Base-by-base conservation (phyloP, 1,139 yeast species). In the Taphrina flavorubra region DNA sequence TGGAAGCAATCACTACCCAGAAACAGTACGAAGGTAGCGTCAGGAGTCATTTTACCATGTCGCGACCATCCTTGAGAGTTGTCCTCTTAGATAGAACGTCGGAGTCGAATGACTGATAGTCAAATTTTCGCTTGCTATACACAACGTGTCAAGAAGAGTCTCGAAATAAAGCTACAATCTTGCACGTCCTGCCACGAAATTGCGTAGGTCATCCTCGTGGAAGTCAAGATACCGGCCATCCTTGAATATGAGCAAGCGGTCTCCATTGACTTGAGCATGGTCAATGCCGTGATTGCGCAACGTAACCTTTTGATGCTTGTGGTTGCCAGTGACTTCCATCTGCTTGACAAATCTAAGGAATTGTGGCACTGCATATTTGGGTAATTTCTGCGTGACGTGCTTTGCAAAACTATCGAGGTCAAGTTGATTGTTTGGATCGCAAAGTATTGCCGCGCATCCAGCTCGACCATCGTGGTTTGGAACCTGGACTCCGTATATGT, bases 381-480 rank as follows among this genome's bases (percentile, higher is more conserved):
- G 97, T 70, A 94, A 81, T 42, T 84, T 80, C 44, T 77, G 73
- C 36, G 76, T 75, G 20, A 86, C 80, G 72, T 82, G 83, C 4
- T 74, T 70, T 51, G 83, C 79, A 55, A 85, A 74, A 18, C 72
- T 72, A n/a, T 78, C 73, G 36, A 75, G 79, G 10, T 76, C 73
- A 36, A 75, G 79, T 4, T 76, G 73, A 47, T 76, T 76, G 3
- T 77, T 79, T 11, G 82, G 82, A 20, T 77, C 75, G 1, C 87
- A 84, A 75, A 88, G 88, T 31, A 92, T 77, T 4, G 91, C 89
- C 0, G 96, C 97, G 81, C 85, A 90, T 0, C 99, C 98, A 11
- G 97, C 97, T 75, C 97, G 84, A 65, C 99, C 99, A 78, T 92
- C 98, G 76, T 92, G 96, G 69, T 87, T 84, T 7, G 96, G 96